A percentile compares a stretch with the other conserved stretches of the same genome.
Evolutionary conservation across 441 rosid genomes (phyloP).

Genomic region (Pelargonium myrrhifolium): DNA sequence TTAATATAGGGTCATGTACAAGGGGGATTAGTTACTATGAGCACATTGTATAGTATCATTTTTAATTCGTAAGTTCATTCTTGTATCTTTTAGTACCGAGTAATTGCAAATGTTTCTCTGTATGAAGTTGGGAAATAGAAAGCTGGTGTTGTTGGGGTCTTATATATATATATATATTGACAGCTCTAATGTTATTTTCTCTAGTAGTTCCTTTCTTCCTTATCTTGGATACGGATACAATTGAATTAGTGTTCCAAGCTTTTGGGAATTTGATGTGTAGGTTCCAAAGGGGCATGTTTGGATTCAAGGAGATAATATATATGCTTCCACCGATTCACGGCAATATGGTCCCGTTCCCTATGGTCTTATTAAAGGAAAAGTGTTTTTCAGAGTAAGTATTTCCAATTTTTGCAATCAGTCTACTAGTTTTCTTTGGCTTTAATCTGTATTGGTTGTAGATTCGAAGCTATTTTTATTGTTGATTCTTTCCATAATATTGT

Average conservation of each 20-base stretch:
- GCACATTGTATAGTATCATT: too few relatives aligned
- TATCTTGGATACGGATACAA: not conserved
- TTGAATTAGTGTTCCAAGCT: not conserved
- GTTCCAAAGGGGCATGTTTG: slow-evolving; percentile 85
- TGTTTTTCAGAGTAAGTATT: slow-evolving; percentile 49
- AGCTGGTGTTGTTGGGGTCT: not conserved
- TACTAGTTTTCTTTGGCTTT: not conserved
- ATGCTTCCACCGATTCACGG: slow-evolving; percentile 66
- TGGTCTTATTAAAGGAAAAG: slow-evolving; percentile 73
- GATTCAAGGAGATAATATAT: slow-evolving; percentile 83
- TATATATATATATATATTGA: too few relatives aligned
- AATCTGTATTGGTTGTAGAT: not conserved
- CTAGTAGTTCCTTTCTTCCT: not conserved
- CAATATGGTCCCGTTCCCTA: slow-evolving; percentile 71
- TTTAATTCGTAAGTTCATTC: too few relatives aligned
- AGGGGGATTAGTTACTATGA: not conserved
- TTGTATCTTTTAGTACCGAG: not conserved
- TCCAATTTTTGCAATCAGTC: not conserved
- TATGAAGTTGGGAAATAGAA: not conserved
- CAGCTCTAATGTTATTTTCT: not conserved
- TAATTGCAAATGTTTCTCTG: not conserved
- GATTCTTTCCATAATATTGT: not conserved
- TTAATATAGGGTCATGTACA: not conserved
- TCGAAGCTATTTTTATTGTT: not conserved
- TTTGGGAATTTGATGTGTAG: slow-evolving; percentile 28